These are phyloP conservation scores for Fraxinus greggii DNA, from an alignment of 305 asterid species.

Conservation along the genomic window DNA sequence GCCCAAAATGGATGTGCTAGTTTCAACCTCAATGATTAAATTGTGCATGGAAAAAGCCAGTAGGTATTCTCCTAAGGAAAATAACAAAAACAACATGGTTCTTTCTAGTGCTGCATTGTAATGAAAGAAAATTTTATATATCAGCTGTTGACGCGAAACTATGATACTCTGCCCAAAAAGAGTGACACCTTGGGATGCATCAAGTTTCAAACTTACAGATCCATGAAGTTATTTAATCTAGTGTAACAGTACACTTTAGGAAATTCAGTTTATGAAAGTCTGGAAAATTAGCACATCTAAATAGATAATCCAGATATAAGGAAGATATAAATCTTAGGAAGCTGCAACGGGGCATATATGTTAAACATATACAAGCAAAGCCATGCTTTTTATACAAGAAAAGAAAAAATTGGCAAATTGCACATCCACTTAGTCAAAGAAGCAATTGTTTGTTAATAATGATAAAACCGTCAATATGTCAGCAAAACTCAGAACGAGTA, in stretches of 20 bases:
- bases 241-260: background rate
- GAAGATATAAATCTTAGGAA: background rate
- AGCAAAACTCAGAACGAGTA: background rate
- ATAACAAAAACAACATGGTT: background rate
- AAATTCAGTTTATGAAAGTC: background rate
- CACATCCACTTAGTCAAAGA: background rate
- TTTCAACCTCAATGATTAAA: background rate
- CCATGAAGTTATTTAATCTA: background rate
- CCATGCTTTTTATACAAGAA: background rate
- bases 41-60: background rate
- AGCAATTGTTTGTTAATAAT: background rate
- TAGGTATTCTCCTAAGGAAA: background rate
- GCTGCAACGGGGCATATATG: background rate
- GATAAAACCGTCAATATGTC: background rate
- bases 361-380: background rate
- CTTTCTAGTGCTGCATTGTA: background rate
- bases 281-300: background rate
- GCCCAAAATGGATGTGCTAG: background rate
- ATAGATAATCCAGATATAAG: background rate
- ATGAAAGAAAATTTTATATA: background rate
- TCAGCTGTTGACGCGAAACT: background rate
- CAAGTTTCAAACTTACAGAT: background rate
- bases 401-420: background rate
- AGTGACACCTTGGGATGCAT: background rate
- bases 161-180: background rate